Evolutionary conservation across 805 yeast genomes (phyloP).

Genomic region (Starmerella gropengiesseri): DNA sequence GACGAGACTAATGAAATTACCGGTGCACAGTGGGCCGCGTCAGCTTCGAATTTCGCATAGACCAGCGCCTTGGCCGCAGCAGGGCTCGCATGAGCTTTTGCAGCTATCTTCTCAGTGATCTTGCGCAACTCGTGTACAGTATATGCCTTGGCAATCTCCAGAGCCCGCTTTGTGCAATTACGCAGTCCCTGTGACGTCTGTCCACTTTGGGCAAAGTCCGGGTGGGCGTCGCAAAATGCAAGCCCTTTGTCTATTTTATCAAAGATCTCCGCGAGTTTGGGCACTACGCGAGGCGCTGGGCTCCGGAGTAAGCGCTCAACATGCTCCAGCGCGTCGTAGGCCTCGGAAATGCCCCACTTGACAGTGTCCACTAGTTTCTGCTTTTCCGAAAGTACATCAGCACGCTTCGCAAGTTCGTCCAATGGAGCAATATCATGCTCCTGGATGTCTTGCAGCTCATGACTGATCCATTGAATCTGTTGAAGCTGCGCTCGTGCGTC

Average conservation of each 20-base stretch:
- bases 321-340: constrained; percentile 58
- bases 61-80: constrained; percentile 20
- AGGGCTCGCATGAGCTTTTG: constrained; percentile 3
- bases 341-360: constrained; percentile 38
- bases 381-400: constrained; percentile 38
- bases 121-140: constrained; percentile 34
- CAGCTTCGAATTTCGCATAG: constrained; percentile 21
- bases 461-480: constrained; percentile 39
- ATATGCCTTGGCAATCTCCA: constrained; percentile 63
- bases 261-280: constrained; percentile 40
- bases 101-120: constrained; percentile 5
- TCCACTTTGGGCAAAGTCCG: constrained; percentile 59
- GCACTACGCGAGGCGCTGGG: constrained; percentile 59
- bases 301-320: constrained; percentile 59
- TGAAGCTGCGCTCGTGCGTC: constrained; percentile 39
- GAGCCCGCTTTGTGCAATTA: constrained; percentile 72
- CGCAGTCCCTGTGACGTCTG: constrained; percentile 60
- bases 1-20: constrained; percentile 9
- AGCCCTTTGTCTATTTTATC: constrained; percentile 56
- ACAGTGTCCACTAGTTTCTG: constrained; percentile 37
- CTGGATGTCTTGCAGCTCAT: constrained; percentile 48
- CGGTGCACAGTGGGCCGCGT: constrained; percentile 13
- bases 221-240: constrained; percentile 43
- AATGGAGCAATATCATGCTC: constrained; percentile 56
- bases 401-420: constrained; percentile 40